Percentiles rank a stretch among this genome's conserved stretches.
These are phyloP conservation scores for Penicillium alfredii DNA, from an alignment of 495 filamentous ascomycete genomes.

Conservation along the genomic window DNA sequence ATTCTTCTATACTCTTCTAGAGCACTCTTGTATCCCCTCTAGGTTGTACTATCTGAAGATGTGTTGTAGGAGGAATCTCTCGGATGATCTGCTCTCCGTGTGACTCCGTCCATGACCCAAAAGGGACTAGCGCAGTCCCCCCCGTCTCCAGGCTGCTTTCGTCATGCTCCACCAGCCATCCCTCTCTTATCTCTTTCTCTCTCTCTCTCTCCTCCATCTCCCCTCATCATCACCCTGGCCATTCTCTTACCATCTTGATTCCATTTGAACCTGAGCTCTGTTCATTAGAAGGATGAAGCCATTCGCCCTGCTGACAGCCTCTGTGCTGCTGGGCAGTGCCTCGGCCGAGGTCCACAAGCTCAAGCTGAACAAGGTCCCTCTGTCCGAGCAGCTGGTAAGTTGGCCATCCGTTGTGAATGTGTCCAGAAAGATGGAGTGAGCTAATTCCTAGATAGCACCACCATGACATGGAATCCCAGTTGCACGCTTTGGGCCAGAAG, in stretches of 20 bases:
- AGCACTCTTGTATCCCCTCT: too few relatives aligned
- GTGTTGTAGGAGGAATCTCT: too few relatives aligned
- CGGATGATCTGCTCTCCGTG: too few relatives aligned
- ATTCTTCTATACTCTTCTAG: too few relatives aligned
- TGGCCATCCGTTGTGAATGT: neutral
- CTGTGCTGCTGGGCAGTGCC: constrained; percentile 75
- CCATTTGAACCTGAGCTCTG: too few relatives aligned
- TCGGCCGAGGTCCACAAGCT: constrained; percentile 84
- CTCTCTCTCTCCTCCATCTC: constrained; percentile 13
- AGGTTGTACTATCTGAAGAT: too few relatives aligned
- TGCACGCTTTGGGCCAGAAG: constrained; percentile 66
- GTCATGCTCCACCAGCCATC: constrained; percentile 9
- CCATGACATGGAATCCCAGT: constrained; percentile 74
- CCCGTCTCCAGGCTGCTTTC: constrained; percentile 8
- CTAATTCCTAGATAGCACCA: constrained; percentile 49
- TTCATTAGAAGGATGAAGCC: too few relatives aligned
- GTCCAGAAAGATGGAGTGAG: neutral
- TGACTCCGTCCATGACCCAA: too few relatives aligned
- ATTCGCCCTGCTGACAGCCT: constrained; percentile 64
- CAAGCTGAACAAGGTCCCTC: constrained; percentile 93
- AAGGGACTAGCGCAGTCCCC: too few relatives aligned
- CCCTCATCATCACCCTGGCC: constrained; percentile 15
- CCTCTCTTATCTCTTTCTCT: neutral
- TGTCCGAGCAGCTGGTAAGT: constrained; percentile 86
- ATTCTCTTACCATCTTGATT: constrained; percentile 20